Conservation (phyloP, 1,139 yeast genomes). For the Debaryomyces sp. region DNA sequence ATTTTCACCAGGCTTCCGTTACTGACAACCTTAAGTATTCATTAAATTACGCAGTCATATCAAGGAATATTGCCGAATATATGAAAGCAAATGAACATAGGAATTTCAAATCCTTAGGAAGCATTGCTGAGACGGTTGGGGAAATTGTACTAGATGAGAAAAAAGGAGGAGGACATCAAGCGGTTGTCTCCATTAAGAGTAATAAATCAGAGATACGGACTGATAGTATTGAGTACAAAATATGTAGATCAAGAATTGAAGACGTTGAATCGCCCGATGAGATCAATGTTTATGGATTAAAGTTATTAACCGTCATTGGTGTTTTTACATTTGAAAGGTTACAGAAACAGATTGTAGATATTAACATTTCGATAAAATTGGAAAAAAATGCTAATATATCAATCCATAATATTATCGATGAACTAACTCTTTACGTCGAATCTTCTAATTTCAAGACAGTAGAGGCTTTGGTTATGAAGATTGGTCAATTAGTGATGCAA, state of each 20-base stretch:
- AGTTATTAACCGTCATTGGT: constrained; percentile 78
- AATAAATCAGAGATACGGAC: constrained; percentile 63
- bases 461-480: constrained; percentile 81
- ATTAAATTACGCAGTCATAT: constrained; percentile 83
- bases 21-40: constrained; percentile 82
- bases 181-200: constrained; percentile 47
- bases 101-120: constrained; percentile 55
- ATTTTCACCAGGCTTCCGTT: constrained; percentile 68
- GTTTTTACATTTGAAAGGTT: constrained; percentile 88
- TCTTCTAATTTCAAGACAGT: constrained; percentile 83
- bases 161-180: constrained; percentile 55
- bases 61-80: constrained; percentile 59
- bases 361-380: constrained; percentile 56
- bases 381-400: constrained; percentile 36
- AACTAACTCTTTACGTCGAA: constrained; percentile 63
- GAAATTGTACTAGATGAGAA: constrained; percentile 50
- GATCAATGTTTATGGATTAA: constrained; percentile 54
- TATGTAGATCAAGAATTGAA: constrained; percentile 28
- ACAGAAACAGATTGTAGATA: constrained; percentile 71
- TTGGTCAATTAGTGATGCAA: constrained; percentile 64
- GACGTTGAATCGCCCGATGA: constrained; percentile 33
- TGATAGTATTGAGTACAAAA: constrained; percentile 44
- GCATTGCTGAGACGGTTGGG: constrained; percentile 59
- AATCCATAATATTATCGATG: constrained; percentile 44
- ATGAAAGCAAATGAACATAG: constrained; percentile 48